A percentile compares a stretch with the other conserved stretches of the same genome.
Evolutionary conservation across 352 stramenopile genomes (phyloP).

Genomic region (Plasmopara halstedii): DNA sequence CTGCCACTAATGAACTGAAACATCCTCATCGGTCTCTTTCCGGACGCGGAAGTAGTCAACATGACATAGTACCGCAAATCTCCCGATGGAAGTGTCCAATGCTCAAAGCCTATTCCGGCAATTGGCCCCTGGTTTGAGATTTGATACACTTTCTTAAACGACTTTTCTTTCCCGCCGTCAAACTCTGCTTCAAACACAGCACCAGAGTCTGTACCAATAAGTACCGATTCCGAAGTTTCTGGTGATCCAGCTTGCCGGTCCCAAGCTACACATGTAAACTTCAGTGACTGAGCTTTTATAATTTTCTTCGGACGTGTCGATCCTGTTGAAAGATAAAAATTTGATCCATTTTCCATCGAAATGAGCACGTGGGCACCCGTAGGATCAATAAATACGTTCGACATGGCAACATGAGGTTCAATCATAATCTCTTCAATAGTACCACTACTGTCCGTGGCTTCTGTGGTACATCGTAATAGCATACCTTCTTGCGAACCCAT

Average conservation of each 20-base stretch:
- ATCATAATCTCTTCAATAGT: constrained; percentile 86
- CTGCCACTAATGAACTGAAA: constrained; percentile 85
- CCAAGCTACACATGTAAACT: constrained; percentile 79
- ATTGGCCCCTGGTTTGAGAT: constrained; percentile 84
- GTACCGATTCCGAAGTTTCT: constrained; percentile 46
- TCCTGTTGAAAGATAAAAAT: constrained; percentile 77
- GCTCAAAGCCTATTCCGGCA: constrained; percentile 75
- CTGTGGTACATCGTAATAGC: constrained; percentile 68
- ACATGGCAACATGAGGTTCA: constrained; percentile 77
- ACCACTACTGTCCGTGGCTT: constrained; percentile 65
- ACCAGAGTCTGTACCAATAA: constrained; percentile 77
- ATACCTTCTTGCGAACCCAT: constrained; percentile 79
- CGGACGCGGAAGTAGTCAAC: constrained; percentile 75
- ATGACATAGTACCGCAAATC: constrained; percentile 69
- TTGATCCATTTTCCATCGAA: constrained; percentile 84
- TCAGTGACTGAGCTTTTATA: constrained; percentile 69
- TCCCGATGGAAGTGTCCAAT: constrained; percentile 53
- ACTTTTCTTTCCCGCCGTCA: constrained; percentile 72
- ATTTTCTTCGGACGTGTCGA: constrained; percentile 80
- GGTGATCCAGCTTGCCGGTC: constrained; percentile 66
- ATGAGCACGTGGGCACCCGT: constrained; percentile 74
- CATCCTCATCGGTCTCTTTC: constrained; percentile 83
- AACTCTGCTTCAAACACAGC: constrained; percentile 82
- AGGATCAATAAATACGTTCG: constrained; percentile 74
- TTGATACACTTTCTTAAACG: constrained; percentile 85